Evolutionary conservation across 345 rosid species (phyloP), one percentile per base, ranked within the genome.

Genomic region (Fremontodendron californicum): DNA sequence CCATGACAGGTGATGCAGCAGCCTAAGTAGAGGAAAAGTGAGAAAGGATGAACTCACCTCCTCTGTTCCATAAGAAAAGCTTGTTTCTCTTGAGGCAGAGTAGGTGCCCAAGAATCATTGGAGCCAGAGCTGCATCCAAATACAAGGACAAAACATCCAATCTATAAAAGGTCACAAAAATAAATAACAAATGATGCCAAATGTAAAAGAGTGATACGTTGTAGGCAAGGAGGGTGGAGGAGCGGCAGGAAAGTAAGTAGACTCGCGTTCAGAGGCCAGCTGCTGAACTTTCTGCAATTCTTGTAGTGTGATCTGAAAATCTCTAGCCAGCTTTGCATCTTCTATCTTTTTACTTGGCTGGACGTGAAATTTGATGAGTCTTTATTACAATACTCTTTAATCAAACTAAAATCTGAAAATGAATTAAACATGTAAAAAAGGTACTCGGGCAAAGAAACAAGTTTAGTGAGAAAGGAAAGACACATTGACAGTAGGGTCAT

Each of bases 281-380:
- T 86, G 94, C 60, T 90, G 94, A 58, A 82, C 89, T 81, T 89
- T 87, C 88, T 90, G 92, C 63, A 88, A 90, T 73, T 89, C 90
- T 75, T 87, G 90, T 71, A 90, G 80, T 1, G 87, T 82, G 4
- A 54, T 82, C 62, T 90, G 94, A 58, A 89, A 90, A 84, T 89
- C 94, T 68, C 85, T 86, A 0, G 94, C 94, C 35, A 90, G 89
- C 85, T 88, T 90, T 7, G 92, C 94, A 81, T 90, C 92, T 81
- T 86, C 94, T 10, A 90, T 72, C 70, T 84, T 90, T 85, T 87
- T 90, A 77, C 87, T 84, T 12, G 87, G 61, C 94, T 90, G 58
- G 74, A 25, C 40, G 27, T 45, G 3, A 52, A 0, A 19, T 21
- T 33, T 65, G 5, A 62, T 33, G 21, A 62, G n/a, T 31, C 61